phyloP scores from a whole-genome alignment of 345 rosid species.

The Erucastrum elatum region DNA sequence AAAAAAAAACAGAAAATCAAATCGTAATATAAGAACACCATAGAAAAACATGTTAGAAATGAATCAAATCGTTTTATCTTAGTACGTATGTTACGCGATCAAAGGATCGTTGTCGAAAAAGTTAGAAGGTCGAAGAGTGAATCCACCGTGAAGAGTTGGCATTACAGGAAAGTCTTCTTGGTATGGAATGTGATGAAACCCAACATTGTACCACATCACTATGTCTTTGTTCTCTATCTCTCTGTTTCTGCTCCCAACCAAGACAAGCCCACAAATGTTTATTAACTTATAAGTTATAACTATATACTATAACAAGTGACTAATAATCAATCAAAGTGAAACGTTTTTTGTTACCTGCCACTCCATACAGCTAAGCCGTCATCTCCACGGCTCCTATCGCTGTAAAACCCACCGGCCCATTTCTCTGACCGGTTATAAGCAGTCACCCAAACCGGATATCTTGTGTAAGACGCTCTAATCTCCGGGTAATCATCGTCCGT shows the following conservation, averaged over 20 bases:
- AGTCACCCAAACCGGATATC: slow-evolving; percentile 73
- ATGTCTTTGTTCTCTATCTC: slow-evolving; percentile 66
- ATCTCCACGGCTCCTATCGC: slow-evolving; percentile 70
- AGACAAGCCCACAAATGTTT: background rate
- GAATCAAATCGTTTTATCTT: background rate
- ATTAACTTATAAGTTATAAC: too few relatives aligned
- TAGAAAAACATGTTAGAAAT: too few relatives aligned
- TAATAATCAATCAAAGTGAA: background rate
- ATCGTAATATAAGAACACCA: too few relatives aligned
- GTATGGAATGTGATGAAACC: slow-evolving; percentile 74
- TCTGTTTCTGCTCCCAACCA: slow-evolving; percentile 54
- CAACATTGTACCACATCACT: slow-evolving; percentile 76
- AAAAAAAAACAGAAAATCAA: too few relatives aligned
- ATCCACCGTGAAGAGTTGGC: slow-evolving; percentile 61
- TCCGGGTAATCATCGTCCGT: slow-evolving; percentile 65
- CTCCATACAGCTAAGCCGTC: slow-evolving; percentile 76
- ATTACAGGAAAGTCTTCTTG: slow-evolving; percentile 86
- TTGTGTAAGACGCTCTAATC: slow-evolving; percentile 59
- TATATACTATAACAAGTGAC: background rate
- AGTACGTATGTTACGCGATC: slow-evolving; percentile 12
- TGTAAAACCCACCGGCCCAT: slow-evolving; percentile 79
- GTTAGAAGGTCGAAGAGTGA: slow-evolving; percentile 69
- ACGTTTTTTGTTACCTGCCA: slow-evolving; percentile 42
- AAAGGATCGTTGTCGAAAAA: slow-evolving; percentile 69
- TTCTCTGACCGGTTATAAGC: slow-evolving; percentile 77